Percentiles rank a stretch among this genome's conserved stretches.
phyloP scores from a whole-genome alignment of 2,329 filamentous ascomycete genomes.

The Fusarium begoniae region DNA sequence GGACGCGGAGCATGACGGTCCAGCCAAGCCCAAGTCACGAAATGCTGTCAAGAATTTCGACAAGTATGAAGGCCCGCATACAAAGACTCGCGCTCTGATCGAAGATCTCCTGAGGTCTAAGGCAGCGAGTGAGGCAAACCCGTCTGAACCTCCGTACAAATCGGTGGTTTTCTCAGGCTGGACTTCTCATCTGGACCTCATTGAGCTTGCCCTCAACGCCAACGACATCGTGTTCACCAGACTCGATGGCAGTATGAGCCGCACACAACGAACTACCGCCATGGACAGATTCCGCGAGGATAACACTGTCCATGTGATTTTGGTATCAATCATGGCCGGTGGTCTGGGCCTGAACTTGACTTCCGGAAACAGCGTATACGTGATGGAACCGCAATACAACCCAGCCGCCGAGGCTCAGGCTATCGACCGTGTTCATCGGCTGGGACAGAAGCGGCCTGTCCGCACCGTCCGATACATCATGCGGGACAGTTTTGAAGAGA shows the following conservation, averaged over 20 bases:
- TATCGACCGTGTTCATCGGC: slow-evolving; percentile 88
- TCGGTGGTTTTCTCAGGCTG: slow-evolving; percentile 96
- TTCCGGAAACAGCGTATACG: slow-evolving; percentile 84
- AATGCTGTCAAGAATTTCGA: slow-evolving; percentile 65
- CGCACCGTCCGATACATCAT: slow-evolving; percentile 91
- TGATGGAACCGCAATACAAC: slow-evolving; percentile 99
- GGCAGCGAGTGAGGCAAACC: slow-evolving; percentile 67
- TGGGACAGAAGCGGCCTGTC: slow-evolving; percentile 90
- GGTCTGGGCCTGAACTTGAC: slow-evolving; percentile 93
- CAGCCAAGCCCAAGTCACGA: slow-evolving; percentile 50
- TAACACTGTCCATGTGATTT: slow-evolving; percentile 75
- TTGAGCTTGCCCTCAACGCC: slow-evolving; percentile 79
- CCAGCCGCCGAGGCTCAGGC: slow-evolving; percentile 95
- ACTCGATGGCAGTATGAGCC: slow-evolving; percentile 91
- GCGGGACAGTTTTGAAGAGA: slow-evolving; percentile 90
- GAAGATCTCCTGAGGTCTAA: slow-evolving; percentile 75
- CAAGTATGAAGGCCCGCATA: slow-evolving; percentile 85
- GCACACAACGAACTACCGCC: slow-evolving; percentile 75
- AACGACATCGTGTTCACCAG: slow-evolving; percentile 75
- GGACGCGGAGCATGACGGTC: slow-evolving; percentile 65
- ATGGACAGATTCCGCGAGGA: slow-evolving; percentile 83
- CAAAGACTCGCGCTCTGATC: slow-evolving; percentile 86
- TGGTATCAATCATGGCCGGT: slow-evolving; percentile 92
- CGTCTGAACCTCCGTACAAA: slow-evolving; percentile 80
- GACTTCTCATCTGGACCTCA: slow-evolving; percentile 93